phyloP scores from a whole-genome alignment of 2,329 filamentous ascomycete species.

The Botrytis cinerea region DNA sequence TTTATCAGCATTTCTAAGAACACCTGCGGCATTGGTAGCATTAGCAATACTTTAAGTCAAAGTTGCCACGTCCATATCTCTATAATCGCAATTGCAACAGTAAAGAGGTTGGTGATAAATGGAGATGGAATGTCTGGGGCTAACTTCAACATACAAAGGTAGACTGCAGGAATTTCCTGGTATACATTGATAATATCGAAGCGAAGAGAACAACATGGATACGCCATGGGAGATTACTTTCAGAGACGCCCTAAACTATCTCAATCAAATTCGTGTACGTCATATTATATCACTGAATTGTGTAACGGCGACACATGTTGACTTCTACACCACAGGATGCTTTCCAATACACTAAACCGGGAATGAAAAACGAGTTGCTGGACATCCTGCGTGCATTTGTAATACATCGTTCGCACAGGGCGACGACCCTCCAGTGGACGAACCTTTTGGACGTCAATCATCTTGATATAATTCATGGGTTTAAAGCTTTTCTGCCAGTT shows the following conservation, averaged over 20 bases:
- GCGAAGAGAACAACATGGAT: background rate
- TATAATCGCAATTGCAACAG: background rate
- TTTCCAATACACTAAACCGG: background rate
- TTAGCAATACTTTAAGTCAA: background rate
- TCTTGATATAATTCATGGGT: background rate
- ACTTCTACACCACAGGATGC: background rate
- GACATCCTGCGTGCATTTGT: accelerated
- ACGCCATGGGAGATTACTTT: background rate
- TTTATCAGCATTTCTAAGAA: background rate
- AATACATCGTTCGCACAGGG: accelerated
- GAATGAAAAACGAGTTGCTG: accelerated
- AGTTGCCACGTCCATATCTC: background rate
- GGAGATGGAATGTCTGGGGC: background rate
- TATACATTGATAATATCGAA: background rate
- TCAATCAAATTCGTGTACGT: background rate
- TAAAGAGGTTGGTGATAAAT: too few species aligned
- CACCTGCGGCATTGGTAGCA: background rate
- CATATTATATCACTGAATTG: background rate
- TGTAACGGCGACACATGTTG: background rate
- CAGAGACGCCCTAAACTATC: background rate
- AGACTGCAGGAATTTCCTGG: accelerated
- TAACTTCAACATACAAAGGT: background rate
- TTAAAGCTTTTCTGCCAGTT: background rate
- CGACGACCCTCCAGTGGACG: background rate
- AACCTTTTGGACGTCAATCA: background rate